Evolutionary conservation across 768 basidiomycete genomes (phyloP), one percentile per base, ranked within the genome.

Genomic region (Strobilomyces echinocephalus): DNA sequence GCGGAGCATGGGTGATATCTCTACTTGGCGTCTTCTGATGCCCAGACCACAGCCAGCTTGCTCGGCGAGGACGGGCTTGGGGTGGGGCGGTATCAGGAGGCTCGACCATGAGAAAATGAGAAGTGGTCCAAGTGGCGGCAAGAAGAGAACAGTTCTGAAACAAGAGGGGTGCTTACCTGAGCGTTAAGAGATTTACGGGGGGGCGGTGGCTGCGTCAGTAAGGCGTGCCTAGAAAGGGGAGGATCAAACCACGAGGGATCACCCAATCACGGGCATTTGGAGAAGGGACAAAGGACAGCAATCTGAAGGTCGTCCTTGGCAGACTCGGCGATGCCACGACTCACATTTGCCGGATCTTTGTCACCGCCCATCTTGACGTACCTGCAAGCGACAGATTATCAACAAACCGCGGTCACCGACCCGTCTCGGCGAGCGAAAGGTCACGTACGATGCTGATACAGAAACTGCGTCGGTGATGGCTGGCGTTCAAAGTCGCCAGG

Each of bases 161-260:
- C 52, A 60, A 62, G 52, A 56, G 48, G 49, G 51, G 45, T 50
- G 60, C 65, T 71, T 66, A 69, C 68, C 69, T 69, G 69, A 60
- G 54, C 41, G 21, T 55, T 55, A 57, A 61, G 60, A 59, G 56
- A 64, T 55, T 57, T 62, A 49, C 52, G 52, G 24, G 35, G 45
- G 20, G 30, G 24, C 24, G 24, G 68, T 69, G 69, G 68, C 68
- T 63, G 63, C 53, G 62, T 69, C 64, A 55, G 60, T 61, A 56
- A 60, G 62, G 44, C 46, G 35, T 49, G 43, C 54, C 68, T 71
- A 40, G 58, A 69, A 71, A 31, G 58, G 63, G 46, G 58, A 60
- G 47, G 58, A 53, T 18, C 35, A 46, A 35, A 57, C 53, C 56
- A 52, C 49, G 50, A 46, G 35, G 46, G 59, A 59, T 20, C 15